phyloP scores from a whole-genome alignment of 768 basidiomycete genomes.

The Sistotremastrum niveocremeum region DNA sequence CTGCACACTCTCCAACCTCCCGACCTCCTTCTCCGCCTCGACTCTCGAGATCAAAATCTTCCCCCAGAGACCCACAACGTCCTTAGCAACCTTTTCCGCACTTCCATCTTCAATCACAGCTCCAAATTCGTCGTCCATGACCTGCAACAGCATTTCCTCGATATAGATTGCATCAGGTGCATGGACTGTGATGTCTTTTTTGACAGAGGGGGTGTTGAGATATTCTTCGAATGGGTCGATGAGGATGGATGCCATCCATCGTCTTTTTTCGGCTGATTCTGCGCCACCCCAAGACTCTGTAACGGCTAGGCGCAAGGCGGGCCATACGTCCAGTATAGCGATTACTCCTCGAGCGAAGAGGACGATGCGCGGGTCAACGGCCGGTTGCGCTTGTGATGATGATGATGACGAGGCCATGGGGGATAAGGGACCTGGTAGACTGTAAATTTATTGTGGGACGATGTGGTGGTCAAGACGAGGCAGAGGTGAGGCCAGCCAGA shows the following conservation, averaged over 20 bases:
- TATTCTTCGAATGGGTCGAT: conserved; percentile 66
- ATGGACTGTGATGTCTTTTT: conserved; percentile 5
- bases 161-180: conserved; percentile 60
- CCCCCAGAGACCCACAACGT: conserved; percentile 56
- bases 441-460: too few relatives aligned
- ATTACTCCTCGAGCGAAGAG: conserved; percentile 82
- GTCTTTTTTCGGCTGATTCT: conserved; percentile 53
- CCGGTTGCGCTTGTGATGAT: too few relatives aligned
- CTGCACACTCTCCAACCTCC: conserved; percentile 50
- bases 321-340: conserved; percentile 73
- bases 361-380: conserved; percentile 18
- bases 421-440: too few relatives aligned
- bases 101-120: conserved; percentile 75
- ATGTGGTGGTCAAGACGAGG: too few relatives aligned
- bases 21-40: conserved; percentile 36
- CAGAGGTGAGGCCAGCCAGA: too few relatives aligned
- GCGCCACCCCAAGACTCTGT: conserved; percentile 81
- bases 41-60: conserved; percentile 16
- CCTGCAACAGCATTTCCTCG: conserved; percentile 68
- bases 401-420: too few relatives aligned
- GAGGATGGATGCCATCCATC: conserved; percentile 72
- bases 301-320: conserved; percentile 75
- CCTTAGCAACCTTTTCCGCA: conserved; percentile 54
- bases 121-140: conserved; percentile 83
- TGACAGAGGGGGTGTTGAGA: neutral